Percentiles rank a stretch among this genome's conserved stretches.
phyloP scores from a whole-genome alignment of 2,329 filamentous ascomycete species.

The Didymella glomerata region DNA sequence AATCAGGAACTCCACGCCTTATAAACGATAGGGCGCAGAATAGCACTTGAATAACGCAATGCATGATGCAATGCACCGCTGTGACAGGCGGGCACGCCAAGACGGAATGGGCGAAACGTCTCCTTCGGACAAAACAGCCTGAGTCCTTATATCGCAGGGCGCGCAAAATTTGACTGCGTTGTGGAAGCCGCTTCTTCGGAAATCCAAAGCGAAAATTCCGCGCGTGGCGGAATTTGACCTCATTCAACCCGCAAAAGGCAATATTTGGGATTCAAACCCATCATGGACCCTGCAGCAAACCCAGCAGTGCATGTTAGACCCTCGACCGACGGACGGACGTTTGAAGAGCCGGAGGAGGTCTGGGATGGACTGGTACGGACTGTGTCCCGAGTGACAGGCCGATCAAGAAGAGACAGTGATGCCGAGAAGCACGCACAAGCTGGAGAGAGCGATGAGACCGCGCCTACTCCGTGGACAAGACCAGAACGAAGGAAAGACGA shows the following conservation, averaged over 20 bases:
- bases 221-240: neutral
- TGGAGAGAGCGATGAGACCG: conserved; percentile 19
- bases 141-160: neutral
- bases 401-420: conserved; percentile 25
- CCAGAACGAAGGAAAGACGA: conserved; percentile 7
- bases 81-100: conserved; percentile 13
- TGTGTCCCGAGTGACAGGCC: conserved; percentile 33
- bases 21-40: conserved; percentile 8
- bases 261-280: neutral
- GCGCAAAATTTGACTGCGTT: neutral
- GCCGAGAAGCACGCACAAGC: conserved; percentile 19
- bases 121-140: conserved; percentile 16
- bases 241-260: neutral
- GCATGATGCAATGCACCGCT: neutral
- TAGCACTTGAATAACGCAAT: conserved; percentile 3
- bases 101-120: conserved; percentile 10
- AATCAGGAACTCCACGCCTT: conserved; percentile 14
- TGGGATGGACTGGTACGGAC: conserved; percentile 30
- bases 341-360: conserved; percentile 29
- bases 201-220: neutral
- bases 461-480: conserved; percentile 8
- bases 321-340: conserved; percentile 19
- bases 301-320: conserved; percentile 38
- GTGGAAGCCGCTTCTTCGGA: no score
- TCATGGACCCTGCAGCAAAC: conserved; percentile 43